Percentiles rank a stretch among this genome's conserved stretches.
Conservation (phyloP, 306 rosid genomes). For the Quercus suber region DNA sequence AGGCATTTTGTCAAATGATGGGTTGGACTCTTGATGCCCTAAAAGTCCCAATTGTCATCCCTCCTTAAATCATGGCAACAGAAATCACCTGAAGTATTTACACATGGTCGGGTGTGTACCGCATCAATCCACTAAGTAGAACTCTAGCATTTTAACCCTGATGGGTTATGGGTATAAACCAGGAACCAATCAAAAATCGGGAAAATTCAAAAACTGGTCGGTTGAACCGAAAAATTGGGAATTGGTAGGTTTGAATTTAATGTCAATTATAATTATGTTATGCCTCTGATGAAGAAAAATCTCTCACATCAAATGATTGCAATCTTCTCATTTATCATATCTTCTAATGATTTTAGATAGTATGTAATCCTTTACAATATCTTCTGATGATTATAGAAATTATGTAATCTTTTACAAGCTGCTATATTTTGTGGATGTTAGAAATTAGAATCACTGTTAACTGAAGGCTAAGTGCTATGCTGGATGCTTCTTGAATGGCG, state of each 20-base stretch:
- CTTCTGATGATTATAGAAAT: background rate
- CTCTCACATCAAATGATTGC: background rate
- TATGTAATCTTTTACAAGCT: background rate
- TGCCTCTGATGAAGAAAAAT: too few relatives aligned
- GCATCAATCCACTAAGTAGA: background rate
- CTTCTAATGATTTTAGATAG: too few relatives aligned
- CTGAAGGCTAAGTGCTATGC: background rate
- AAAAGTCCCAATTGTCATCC: too few relatives aligned
- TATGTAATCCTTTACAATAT: too few relatives aligned
- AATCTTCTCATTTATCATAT: too few relatives aligned
- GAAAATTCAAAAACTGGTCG: too few relatives aligned
- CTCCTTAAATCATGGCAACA: too few relatives aligned
- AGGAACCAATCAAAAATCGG: too few relatives aligned
- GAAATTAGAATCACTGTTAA: background rate
- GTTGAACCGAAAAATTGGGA: too few relatives aligned
- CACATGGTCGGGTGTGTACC: background rate
- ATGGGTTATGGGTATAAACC: background rate
- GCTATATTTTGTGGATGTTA: background rate
- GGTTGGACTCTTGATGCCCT: too few relatives aligned
- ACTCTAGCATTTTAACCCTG: background rate
- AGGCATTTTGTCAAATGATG: too few relatives aligned
- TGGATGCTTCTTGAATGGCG: background rate
- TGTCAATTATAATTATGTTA: background rate
- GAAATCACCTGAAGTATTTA: background rate
- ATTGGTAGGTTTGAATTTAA: background rate